These are phyloP conservation scores for Nepenthes gracilis DNA, from an alignment of 148 eudicot species.

Conservation along the genomic window DNA sequence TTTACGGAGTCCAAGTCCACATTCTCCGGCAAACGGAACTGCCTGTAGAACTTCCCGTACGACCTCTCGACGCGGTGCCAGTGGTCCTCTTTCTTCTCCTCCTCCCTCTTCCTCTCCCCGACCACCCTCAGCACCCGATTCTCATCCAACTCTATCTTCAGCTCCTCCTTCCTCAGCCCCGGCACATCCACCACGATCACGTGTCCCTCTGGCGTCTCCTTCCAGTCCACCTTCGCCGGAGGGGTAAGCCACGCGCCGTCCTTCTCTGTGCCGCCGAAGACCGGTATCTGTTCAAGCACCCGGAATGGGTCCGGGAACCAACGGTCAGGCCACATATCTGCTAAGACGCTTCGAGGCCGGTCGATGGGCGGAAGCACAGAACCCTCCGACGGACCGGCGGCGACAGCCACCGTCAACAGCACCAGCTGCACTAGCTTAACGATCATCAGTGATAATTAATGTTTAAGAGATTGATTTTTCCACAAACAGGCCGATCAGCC, in stretches of 20 bases:
- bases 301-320: conserved; percentile 17
- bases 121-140: conserved; percentile 25
- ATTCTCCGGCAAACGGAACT: conserved; percentile 24
- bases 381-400: not conserved
- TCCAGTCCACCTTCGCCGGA: conserved; percentile 36
- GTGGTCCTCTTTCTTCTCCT: conserved; percentile 26
- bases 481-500: too few species aligned
- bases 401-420: not conserved
- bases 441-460: not conserved
- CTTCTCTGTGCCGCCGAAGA: conserved; percentile 10
- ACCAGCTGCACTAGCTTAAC: not conserved
- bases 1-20: conserved; percentile 19
- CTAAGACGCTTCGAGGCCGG: conserved; percentile 6
- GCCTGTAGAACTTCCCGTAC: conserved; percentile 25
- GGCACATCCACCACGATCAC: conserved; percentile 25
- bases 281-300: conserved; percentile 16
- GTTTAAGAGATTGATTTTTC: too few species aligned
- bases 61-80: conserved; percentile 26
- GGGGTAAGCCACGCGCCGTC: conserved; percentile 2
- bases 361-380: conserved; percentile 13
- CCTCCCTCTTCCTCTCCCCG: conserved; percentile 28
- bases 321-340: conserved; percentile 15
- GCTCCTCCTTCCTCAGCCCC: conserved; percentile 26
- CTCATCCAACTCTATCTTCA: conserved; percentile 34
- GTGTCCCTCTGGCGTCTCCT: conserved; percentile 33